A percentile compares a stretch with the other conserved stretches of the same genome.
These are phyloP conservation scores for Piloderma croceum DNA, from an alignment of 768 basidiomycete species.

Conservation along the genomic window DNA sequence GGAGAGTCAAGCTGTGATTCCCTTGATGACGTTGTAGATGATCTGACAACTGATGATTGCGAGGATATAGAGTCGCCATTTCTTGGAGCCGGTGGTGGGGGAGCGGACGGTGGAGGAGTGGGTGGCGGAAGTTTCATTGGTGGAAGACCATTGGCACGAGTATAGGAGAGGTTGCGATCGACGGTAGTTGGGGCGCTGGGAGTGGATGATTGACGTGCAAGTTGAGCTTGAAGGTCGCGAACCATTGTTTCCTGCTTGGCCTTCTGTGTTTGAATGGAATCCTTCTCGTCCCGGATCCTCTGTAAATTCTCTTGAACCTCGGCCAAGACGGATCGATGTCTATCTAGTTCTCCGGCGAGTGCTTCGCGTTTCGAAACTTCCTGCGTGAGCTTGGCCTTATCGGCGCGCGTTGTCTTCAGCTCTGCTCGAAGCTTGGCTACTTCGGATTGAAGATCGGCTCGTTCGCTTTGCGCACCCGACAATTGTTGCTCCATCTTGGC, in stretches of 20 bases:
- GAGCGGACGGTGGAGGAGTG: conserved; percentile 81
- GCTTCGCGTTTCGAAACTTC: conserved; percentile 75
- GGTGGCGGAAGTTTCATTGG: conserved; percentile 79
- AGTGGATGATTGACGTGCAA: conserved; percentile 52
- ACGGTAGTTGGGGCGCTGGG: conserved; percentile 47
- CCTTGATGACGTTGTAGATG: conserved; percentile 52
- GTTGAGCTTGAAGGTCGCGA: conserved; percentile 75
- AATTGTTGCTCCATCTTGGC: conserved; percentile 47
- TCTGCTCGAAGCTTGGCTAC: conserved; percentile 50
- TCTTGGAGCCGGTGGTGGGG: conserved; percentile 75
- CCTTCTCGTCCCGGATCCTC: conserved; percentile 78
- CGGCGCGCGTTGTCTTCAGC: conserved; percentile 49
- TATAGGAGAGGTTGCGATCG: conserved; percentile 50
- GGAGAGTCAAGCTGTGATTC: conserved; percentile 69
- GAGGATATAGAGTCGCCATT: conserved; percentile 57
- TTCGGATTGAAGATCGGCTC: conserved; percentile 37
- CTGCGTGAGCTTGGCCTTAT: conserved; percentile 59
- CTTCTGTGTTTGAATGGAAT: conserved; percentile 68
- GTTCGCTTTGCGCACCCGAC: conserved; percentile 31
- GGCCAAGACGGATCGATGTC: conserved; percentile 66
- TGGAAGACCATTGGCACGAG: conserved; percentile 55
- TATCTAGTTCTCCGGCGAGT: conserved; percentile 68
- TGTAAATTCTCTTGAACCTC: conserved; percentile 77
- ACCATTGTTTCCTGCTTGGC: conserved; percentile 59
- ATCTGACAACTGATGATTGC: conserved; percentile 47